Evolutionary conservation across 192 early-diverging fungal genomes (phyloP).

Genomic region (Backusella macrospora): DNA sequence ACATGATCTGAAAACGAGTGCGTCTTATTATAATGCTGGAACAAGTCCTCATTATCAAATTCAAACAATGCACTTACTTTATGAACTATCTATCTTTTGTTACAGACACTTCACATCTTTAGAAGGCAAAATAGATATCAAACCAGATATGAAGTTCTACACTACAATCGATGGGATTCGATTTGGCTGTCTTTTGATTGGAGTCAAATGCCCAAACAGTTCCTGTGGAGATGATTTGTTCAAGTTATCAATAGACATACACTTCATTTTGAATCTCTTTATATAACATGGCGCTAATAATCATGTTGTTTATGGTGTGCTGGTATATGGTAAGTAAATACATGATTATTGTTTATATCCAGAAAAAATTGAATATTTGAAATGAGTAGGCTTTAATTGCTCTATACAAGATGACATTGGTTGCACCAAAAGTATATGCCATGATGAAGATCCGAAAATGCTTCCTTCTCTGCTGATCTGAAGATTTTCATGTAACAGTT

Average conservation of each 20-base stretch:
- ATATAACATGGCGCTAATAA: not conserved
- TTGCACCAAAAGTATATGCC: no score
- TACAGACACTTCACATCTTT: not conserved
- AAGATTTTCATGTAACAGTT: no score
- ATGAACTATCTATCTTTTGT: not conserved
- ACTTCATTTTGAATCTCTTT: not conserved
- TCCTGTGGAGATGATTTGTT: not conserved
- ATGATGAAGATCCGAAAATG: no score
- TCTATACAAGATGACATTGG: no score
- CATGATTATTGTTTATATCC: no score
- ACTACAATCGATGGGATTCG: not conserved
- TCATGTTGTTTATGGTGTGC: not conserved
- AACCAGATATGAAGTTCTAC: not conserved
- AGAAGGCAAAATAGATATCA: not conserved
- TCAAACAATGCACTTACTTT: not conserved
- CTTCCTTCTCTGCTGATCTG: no score
- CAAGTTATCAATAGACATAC: not conserved
- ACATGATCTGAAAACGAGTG: no score
- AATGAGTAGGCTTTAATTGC: no score
- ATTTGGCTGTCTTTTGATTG: constrained; percentile 6
- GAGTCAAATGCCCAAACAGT: constrained; percentile 2
- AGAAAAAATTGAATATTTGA: no score
- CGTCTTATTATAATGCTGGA: no score
- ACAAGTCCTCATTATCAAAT: no score
- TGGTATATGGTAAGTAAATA: no score